Evolutionary conservation across 2,329 filamentous ascomycete species (phyloP), one percentile per base, ranked within the genome.

Genomic region (Claviceps sp.): DNA sequence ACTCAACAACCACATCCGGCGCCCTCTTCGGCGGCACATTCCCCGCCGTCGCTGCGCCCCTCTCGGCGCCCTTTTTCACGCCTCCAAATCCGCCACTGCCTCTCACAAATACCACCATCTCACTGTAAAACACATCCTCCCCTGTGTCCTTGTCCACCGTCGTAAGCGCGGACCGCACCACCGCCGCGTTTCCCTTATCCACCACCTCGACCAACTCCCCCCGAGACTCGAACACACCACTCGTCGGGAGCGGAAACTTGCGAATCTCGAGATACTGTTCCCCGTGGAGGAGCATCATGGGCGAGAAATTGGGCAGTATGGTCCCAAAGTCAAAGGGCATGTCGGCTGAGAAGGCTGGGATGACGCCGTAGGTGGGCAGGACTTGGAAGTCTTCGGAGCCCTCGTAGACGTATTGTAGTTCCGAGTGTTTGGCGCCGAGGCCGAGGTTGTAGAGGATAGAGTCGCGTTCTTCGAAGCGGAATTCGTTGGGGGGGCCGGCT

Each of bases 211-310:
- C 80, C 53, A 98, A 83, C 66, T 83, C 83, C 54, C 82, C 85
- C 63, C 82, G 80, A 52, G 85, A 88, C 60, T 86, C 68, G 48
- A 95, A 83, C 52, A 81, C 83, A 49, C 79, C 89, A 51, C 83
- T 78, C 36, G 90, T 96, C 38, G 91, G 91, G 61, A 97, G 86
- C 42, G 93, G 93, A 73, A 83, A 94, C 69, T 91, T 88, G 65
- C 84, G 82, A 63, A 98, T 79, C 71, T 98, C 93, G 57, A 98
- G 87, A 72, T 90, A 98, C 70, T 98, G 93, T 76, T 98, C 93
- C 65, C 93, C 93, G 73, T 98, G 93, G 23, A 98, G 85, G 49
- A 98, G 82, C 89, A 96, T 96, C 88, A 95, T 96, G 55, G 90
- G 91, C 39, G 82, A 88, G 76, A 96, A 98, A 77, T 97, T 95